Evolutionary conservation across 345 rosid species (phyloP).

Genomic region (Erucastrum elatum): DNA sequence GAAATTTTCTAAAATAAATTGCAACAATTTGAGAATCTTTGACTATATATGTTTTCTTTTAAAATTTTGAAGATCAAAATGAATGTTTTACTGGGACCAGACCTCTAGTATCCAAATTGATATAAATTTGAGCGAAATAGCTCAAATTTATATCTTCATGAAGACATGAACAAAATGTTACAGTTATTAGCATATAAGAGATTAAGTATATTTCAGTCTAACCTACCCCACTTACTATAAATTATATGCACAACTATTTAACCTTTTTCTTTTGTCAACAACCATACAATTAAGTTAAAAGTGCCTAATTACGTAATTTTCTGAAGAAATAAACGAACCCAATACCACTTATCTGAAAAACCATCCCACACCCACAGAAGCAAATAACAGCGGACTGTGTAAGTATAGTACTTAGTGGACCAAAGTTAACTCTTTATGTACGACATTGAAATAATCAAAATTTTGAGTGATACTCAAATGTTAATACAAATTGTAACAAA

Average conservation of each 20-base stretch:
- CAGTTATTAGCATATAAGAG: too few relatives aligned
- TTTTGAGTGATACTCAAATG: background rate
- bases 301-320: background rate
- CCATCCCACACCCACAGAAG: constrained; percentile 21
- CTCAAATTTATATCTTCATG: too few relatives aligned
- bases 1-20: too few relatives aligned
- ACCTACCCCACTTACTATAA: constrained; percentile 1
- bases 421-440: constrained; percentile 2
- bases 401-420: background rate
- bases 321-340: background rate
- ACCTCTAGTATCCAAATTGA: too few relatives aligned
- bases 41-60: too few relatives aligned
- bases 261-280: background rate
- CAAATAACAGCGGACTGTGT: constrained; percentile 16
- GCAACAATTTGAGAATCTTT: too few relatives aligned
- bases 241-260: background rate
- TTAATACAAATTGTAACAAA: background rate
- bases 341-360: constrained; percentile 26
- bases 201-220: too few relatives aligned
- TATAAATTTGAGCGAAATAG: too few relatives aligned
- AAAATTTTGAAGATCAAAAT: too few relatives aligned
- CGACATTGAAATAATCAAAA: background rate
- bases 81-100: too few relatives aligned
- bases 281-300: background rate
- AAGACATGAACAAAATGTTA: too few relatives aligned